Base-by-base conservation (phyloP, 169 alveolate genomes). In the Cryptosporidium muris region DNA sequence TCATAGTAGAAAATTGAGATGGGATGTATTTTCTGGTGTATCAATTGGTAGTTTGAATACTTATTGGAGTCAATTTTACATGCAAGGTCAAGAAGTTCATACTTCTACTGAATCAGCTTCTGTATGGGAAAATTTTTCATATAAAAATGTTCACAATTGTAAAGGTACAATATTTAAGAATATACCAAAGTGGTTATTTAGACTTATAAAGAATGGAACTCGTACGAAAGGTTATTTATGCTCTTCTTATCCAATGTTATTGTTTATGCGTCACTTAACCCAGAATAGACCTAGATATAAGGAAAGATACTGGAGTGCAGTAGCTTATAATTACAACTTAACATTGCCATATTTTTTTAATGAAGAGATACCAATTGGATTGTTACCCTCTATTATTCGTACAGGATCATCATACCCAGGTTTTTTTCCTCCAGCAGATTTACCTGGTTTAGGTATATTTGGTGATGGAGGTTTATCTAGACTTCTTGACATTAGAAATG, bases 11-110 rank as follows among this genome's bases (percentile, higher is more conserved):
- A 74, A 74, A 60, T 48, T 74, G 25, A 74, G 85, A 74, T 74
- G 85, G 85, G 85, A 74, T 60, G 85, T 74, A 8, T 34, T 48
- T 3, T 56, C 85, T 3, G 85, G 85, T 12, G 45, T 74, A 16
- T 74, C 85, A 56, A 74, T 74, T 16, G 85, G 85, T 6, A 62
- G 62, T 14, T 58, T 74, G 11, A 58, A 58, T 48, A 74, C 85
- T 1, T 48, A 40, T 2, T 74, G 85, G 85, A 74, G 38, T n/a
- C 85, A 74, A 54, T 74, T 74, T 45, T 43, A 74, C 52, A 54
- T 54, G 4, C 12, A 16, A n/a, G 67, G 67, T 1, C 85, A 74
- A 25, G 8, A 47, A 8, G 43, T 34, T n/a, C 85, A 74, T 14
- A 58, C 60, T 74, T 56, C 85, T 42, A 14, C 68, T 14, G 85